Evolutionary conservation across 23 red algal species (phyloP).

Genomic region (Pyropia haitanensis): DNA sequence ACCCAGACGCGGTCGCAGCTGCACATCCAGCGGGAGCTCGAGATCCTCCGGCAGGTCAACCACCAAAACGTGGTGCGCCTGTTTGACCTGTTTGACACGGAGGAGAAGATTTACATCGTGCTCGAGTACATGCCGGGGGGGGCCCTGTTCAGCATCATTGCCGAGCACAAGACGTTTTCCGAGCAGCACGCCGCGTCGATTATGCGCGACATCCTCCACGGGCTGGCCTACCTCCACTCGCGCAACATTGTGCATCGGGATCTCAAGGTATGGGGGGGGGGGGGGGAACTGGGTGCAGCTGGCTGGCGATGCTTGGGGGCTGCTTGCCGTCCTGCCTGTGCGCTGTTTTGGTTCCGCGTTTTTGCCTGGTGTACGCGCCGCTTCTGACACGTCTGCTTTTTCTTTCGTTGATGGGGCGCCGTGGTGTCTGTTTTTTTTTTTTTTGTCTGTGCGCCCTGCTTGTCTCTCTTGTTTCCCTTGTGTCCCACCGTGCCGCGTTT

Average conservation of each 20-base stretch:
- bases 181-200: slow-evolving; percentile 56
- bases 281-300: neutral
- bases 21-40: slow-evolving; percentile 66
- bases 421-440: too few relatives aligned
- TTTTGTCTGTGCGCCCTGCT: too few relatives aligned
- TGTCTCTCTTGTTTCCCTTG: too few relatives aligned
- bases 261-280: slow-evolving; percentile 19
- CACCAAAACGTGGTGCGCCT: slow-evolving; percentile 62
- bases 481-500: too few relatives aligned
- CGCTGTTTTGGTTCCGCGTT: neutral
- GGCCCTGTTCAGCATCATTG: slow-evolving; percentile 60
- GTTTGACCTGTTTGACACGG: slow-evolving; percentile 75
- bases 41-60: slow-evolving; percentile 63
- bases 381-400: neutral
- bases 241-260: slow-evolving; percentile 91
- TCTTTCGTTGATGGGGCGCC: neutral
- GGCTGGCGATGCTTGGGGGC: too few relatives aligned
- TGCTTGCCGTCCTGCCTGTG: neutral
- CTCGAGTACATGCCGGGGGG: slow-evolving; percentile 76
- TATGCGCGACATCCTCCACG: slow-evolving; percentile 65
- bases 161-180: slow-evolving; percentile 37
- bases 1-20: slow-evolving; percentile 34
- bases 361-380: neutral
- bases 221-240: slow-evolving; percentile 68
- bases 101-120: slow-evolving; percentile 65